Evolutionary conservation across 163 green algal genomes (phyloP).

Genomic region (Chlorella variabilis): DNA sequence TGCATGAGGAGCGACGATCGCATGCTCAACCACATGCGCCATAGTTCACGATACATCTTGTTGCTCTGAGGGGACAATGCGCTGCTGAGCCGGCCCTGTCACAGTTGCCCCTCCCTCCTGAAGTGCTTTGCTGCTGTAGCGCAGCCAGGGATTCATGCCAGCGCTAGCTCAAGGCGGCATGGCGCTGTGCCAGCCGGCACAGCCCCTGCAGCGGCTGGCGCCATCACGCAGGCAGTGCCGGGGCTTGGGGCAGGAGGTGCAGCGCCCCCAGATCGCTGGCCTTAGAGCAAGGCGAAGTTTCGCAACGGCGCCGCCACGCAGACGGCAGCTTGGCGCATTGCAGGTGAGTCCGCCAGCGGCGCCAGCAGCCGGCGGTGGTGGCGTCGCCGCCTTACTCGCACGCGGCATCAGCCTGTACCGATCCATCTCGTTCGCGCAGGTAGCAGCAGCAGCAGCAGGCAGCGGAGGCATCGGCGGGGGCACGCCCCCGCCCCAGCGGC

Average conservation of each 20-base stretch:
- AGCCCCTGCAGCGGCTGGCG: background rate
- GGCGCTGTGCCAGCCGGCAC: background rate
- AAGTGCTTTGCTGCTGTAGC: background rate
- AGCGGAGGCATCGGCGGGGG: background rate
- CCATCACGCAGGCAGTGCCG: background rate
- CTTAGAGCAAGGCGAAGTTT: background rate
- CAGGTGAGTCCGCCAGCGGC: too few species aligned
- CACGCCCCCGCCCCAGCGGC: background rate
- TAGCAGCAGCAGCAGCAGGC: slow-evolving; percentile 1
- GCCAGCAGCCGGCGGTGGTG: too few species aligned
- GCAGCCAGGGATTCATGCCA: background rate
- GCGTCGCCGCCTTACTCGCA: too few species aligned
- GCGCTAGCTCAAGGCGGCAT: background rate
- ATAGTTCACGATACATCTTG: background rate
- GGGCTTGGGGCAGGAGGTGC: too few species aligned
- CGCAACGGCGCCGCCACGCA: too few species aligned
- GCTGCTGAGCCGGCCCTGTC: background rate
- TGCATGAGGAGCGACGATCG: too few species aligned
- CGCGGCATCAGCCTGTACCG: too few species aligned
- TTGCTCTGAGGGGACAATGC: background rate
- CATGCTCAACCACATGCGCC: too few species aligned
- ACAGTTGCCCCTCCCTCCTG: background rate
- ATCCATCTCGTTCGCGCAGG: too few species aligned
- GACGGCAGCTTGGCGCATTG: too few species aligned
- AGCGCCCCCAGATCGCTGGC: background rate